These are phyloP conservation scores for Tylopilus cervinicoccineus DNA, from an alignment of 768 basidiomycete species.

Conservation along the genomic window DNA sequence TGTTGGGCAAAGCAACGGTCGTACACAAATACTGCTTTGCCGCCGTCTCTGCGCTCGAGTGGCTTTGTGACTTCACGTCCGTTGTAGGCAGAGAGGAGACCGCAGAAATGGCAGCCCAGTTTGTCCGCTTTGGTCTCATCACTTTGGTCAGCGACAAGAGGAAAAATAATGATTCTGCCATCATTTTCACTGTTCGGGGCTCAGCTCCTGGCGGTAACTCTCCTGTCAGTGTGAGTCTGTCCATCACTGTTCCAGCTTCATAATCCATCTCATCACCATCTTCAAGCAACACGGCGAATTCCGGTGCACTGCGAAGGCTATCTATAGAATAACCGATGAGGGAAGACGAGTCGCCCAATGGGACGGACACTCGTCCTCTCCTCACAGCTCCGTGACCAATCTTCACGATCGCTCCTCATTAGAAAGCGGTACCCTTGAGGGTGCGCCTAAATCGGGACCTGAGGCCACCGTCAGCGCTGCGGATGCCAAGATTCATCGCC, in stretches of 20 bases:
- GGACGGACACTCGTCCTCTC: slow-evolving; percentile 58
- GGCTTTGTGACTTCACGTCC: slow-evolving; percentile 97
- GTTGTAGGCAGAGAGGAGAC: slow-evolving; percentile 95
- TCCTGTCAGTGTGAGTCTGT: slow-evolving; percentile 58
- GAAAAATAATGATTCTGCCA: slow-evolving; percentile 87
- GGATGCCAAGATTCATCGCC: slow-evolving; percentile 69
- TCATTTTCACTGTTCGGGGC: slow-evolving; percentile 89
- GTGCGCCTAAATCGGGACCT: slow-evolving; percentile 19
- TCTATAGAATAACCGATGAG: slow-evolving; percentile 93
- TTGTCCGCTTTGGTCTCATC: slow-evolving; percentile 92
- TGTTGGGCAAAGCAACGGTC: slow-evolving; percentile 41
- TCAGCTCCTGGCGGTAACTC: slow-evolving; percentile 73
- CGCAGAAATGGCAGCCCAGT: slow-evolving; percentile 96
- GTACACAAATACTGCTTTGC: slow-evolving; percentile 74
- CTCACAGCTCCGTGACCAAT: slow-evolving; percentile 62
- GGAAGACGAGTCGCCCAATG: slow-evolving; percentile 84
- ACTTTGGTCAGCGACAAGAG: slow-evolving; percentile 85
- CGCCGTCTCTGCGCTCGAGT: slow-evolving; percentile 87
- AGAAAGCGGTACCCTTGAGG: slow-evolving; percentile 35
- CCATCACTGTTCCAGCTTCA: background rate
- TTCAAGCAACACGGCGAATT: slow-evolving; percentile 89
- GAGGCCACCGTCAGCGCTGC: slow-evolving; percentile 31
- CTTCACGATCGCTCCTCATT: slow-evolving; percentile 60
- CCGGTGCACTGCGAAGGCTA: slow-evolving; percentile 91
- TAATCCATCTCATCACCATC: slow-evolving; percentile 9